phyloP scores from a whole-genome alignment of 495 filamentous ascomycete species.

The Pseudomonodictys pantanalensis region DNA sequence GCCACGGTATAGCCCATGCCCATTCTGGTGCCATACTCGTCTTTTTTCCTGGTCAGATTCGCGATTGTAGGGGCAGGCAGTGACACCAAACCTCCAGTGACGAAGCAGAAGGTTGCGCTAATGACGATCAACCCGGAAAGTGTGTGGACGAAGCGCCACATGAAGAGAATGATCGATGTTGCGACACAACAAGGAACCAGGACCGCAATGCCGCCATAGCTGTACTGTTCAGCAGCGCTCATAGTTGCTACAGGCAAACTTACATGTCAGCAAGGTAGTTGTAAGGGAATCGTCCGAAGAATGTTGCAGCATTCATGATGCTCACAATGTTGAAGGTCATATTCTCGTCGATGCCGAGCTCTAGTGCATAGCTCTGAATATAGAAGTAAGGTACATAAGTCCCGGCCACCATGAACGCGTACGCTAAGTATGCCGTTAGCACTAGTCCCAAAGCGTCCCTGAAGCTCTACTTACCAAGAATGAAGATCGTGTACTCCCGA shows the following conservation, averaged over 20 bases:
- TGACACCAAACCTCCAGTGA: slow-evolving; percentile 12
- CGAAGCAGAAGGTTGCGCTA: slow-evolving; percentile 8
- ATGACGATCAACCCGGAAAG: slow-evolving; percentile 3
- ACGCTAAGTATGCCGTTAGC: slow-evolving; percentile 51
- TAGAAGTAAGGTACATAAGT: slow-evolving; percentile 20
- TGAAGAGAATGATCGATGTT: slow-evolving; percentile 10
- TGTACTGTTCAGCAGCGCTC: no score
- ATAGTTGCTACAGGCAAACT: slow-evolving; percentile 50
- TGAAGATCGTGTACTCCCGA: slow-evolving; percentile 10
- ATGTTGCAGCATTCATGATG: slow-evolving; percentile 17
- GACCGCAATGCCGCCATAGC: slow-evolving; percentile 26
- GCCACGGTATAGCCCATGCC: slow-evolving; percentile 18
- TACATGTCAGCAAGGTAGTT: slow-evolving; percentile 21
- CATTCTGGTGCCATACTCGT: slow-evolving; percentile 14
- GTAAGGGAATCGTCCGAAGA: slow-evolving; percentile 15
- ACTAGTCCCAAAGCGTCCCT: slow-evolving; percentile 46
- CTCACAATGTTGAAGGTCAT: slow-evolving; percentile 15
- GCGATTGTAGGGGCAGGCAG: slow-evolving; percentile 13
- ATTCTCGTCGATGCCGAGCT: not conserved
- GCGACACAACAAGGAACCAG: slow-evolving; percentile 17
- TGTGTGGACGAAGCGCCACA: slow-evolving; percentile 14
- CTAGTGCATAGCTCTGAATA: slow-evolving; percentile 13
- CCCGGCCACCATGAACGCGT: slow-evolving; percentile 8
- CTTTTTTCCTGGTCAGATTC: slow-evolving; percentile 7
- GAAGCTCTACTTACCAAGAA: slow-evolving; percentile 45